Conservation (phyloP, 1,284 basidiomycete genomes). For the Crocinoboletus sp. region DNA sequence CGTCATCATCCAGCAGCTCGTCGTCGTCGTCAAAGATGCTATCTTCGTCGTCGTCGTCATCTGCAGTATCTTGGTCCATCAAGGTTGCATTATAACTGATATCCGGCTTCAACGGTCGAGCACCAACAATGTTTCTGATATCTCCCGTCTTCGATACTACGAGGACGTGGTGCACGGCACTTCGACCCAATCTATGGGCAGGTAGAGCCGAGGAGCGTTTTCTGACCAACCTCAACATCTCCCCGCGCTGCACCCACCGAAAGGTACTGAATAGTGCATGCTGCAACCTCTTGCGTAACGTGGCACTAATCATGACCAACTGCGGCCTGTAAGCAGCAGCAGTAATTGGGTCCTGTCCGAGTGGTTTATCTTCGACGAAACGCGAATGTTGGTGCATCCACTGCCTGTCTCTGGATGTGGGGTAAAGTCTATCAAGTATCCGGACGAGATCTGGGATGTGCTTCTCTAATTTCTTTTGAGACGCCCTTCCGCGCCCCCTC, state of each 20-base stretch:
- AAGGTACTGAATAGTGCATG: constrained; percentile 47
- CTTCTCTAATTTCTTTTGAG: constrained; percentile 39
- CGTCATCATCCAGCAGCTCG: constrained; percentile 23
- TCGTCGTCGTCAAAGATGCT: constrained; percentile 19
- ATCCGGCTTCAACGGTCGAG: constrained; percentile 14
- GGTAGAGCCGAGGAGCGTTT: constrained; percentile 22
- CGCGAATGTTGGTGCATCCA: background rate
- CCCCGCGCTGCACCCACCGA: constrained; percentile 49
- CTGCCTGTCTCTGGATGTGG: constrained; percentile 6
- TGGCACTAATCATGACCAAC: constrained; percentile 65
- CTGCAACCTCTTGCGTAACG: constrained; percentile 52
- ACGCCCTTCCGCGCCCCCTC: constrained; percentile 17
- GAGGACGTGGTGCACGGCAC: constrained; percentile 55
- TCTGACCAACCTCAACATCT: constrained; percentile 44
- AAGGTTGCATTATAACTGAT: background rate
- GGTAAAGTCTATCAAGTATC: constrained; percentile 55
- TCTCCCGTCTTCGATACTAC: constrained; percentile 50
- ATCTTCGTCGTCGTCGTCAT: constrained; percentile 13
- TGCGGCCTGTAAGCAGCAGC: constrained; percentile 42
- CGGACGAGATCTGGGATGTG: constrained; percentile 57
- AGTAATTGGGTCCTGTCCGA: constrained; percentile 2
- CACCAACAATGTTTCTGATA: constrained; percentile 46
- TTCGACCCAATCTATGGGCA: constrained; percentile 23
- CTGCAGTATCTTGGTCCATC: background rate
- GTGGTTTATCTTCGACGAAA: constrained; percentile 1